Percentiles rank a stretch among this genome's conserved stretches.
phyloP scores from a whole-genome alignment of 805 yeast species.

The Torulaspora quercuum region DNA sequence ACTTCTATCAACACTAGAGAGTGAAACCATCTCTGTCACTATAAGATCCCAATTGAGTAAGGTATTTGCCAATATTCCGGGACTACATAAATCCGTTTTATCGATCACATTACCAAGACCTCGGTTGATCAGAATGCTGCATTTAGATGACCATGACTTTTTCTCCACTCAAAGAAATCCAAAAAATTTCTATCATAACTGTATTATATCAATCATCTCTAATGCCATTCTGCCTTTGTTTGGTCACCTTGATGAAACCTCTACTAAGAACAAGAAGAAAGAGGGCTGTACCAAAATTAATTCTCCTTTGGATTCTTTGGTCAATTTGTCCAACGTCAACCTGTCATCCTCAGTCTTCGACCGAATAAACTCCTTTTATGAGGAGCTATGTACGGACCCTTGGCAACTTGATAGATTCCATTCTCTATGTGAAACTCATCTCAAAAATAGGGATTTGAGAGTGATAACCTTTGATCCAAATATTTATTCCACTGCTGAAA shows the following conservation, averaged over 20 bases:
- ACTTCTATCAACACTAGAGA: constrained; percentile 1
- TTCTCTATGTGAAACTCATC: constrained; percentile 6
- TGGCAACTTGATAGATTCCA: constrained; percentile 21
- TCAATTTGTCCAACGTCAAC: constrained; percentile 12
- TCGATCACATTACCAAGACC: constrained; percentile 17
- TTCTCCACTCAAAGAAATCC: constrained; percentile 2
- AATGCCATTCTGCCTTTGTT: constrained; percentile 16
- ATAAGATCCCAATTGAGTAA: constrained; percentile 15
- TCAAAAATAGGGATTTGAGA: constrained; percentile 1
- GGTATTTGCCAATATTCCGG: constrained; percentile 7
- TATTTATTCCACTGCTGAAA: constrained; percentile 19
- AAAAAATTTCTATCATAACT: constrained; percentile 15
- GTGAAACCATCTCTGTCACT: constrained; percentile 1
- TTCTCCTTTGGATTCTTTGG: constrained; percentile 11
- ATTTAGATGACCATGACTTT: constrained; percentile 12
- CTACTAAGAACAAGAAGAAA: background rate
- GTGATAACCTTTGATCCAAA: constrained; percentile 12
- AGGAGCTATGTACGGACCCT: constrained; percentile 15
- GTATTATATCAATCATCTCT: constrained; percentile 12
- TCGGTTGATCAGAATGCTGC: constrained; percentile 7
- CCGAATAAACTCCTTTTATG: constrained; percentile 15
- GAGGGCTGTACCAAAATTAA: background rate
- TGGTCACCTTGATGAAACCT: constrained; percentile 8
- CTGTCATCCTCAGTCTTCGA: constrained; percentile 15
- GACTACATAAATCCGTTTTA: constrained; percentile 11